Evolutionary conservation across 495 filamentous ascomycete genomes (phyloP), one percentile per base, ranked within the genome.

Genomic region (Penicilliopsis zonata): DNA sequence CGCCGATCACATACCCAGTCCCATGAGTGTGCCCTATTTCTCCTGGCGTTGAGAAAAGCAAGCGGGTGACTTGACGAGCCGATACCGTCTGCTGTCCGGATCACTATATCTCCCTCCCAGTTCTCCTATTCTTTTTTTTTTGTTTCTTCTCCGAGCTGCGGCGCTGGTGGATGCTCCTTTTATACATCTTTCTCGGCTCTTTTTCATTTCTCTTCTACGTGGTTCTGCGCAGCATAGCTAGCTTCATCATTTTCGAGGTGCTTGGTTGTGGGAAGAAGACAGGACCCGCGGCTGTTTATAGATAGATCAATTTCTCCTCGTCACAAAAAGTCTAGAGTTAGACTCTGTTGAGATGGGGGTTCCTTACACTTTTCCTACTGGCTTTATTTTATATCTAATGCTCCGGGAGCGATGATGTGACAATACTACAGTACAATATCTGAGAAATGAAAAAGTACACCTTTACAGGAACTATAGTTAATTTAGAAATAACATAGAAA

Each of bases 131-230:
- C 36, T 36, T 16, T 37, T 40, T 36, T 45, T 9, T 34, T 41
- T 35, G 13, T 46, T 37, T 40, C 25, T 38, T 40, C 25, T 44
- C 25, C 18, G 29, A 35, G 36, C 50, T 33, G 38, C 40, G 57
- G 59, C 59, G 56, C 53, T 59, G 53, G 59, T 55, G 59, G 57
- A 50, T 58, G 35, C 37, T 49, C 38, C 28, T 49, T 55, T 42
- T 53, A 51, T 50, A 45, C 57, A 50, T 25, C 27, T 19, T 42
- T 37, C 28, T 21, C 17, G 14, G 30, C 14, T 31, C 8, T 5
- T 40, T 44, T 36, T 39, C 23, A 40, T 39, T 53, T 41, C 27
- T 40, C 6, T 30, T 30, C 13, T 30, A 30, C 16, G 33, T 28
- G 29, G 41, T 44, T 49, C 46, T 27, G 25, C 39, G 45, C 42